Evolutionary conservation across 2,329 filamentous ascomycete species (phyloP).

Genomic region (Cladosporium sphaerospermum): DNA sequence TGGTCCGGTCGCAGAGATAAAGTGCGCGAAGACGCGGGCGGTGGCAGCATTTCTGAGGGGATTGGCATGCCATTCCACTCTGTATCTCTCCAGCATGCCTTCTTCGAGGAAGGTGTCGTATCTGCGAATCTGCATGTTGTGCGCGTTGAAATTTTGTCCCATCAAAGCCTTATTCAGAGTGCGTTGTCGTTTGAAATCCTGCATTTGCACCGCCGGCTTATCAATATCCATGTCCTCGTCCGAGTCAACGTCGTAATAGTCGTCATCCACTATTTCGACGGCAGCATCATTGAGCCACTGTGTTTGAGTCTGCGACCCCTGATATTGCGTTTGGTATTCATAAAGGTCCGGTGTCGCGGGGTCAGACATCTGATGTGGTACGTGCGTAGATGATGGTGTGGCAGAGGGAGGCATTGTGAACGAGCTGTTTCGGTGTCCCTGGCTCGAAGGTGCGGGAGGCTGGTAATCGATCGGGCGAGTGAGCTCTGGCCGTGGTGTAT

Average conservation of each 20-base stretch:
- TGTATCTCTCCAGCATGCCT: slow-evolving; percentile 41
- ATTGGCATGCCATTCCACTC: slow-evolving; percentile 42
- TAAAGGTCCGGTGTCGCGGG: slow-evolving; percentile 17
- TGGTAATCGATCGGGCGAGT: slow-evolving; percentile 18
- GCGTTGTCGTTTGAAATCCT: slow-evolving; percentile 18
- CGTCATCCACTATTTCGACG: slow-evolving; percentile 43
- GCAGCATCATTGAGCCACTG: slow-evolving; percentile 32
- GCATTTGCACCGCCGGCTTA: slow-evolving; percentile 13
- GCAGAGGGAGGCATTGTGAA: background rate
- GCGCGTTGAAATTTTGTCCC: slow-evolving; percentile 21
- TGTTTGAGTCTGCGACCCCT: slow-evolving; percentile 14
- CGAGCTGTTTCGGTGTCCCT: background rate
- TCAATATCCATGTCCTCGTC: slow-evolving; percentile 39
- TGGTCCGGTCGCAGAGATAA: slow-evolving; percentile 81
- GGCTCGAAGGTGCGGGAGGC: background rate
- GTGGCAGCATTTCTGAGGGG: slow-evolving; percentile 77
- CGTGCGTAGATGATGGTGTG: background rate
- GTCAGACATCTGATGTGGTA: background rate
- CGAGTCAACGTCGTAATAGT: slow-evolving; percentile 45
- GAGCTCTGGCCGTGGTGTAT: slow-evolving; percentile 19
- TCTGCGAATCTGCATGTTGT: slow-evolving; percentile 28
- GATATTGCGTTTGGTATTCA: slow-evolving; percentile 19
- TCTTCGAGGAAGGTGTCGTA: slow-evolving; percentile 44
- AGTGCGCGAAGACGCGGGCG: slow-evolving; percentile 81
- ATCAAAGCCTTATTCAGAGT: slow-evolving; percentile 23